Conservation (phyloP, 371 early-diverging fungal species). For the Mucor indicus region DNA sequence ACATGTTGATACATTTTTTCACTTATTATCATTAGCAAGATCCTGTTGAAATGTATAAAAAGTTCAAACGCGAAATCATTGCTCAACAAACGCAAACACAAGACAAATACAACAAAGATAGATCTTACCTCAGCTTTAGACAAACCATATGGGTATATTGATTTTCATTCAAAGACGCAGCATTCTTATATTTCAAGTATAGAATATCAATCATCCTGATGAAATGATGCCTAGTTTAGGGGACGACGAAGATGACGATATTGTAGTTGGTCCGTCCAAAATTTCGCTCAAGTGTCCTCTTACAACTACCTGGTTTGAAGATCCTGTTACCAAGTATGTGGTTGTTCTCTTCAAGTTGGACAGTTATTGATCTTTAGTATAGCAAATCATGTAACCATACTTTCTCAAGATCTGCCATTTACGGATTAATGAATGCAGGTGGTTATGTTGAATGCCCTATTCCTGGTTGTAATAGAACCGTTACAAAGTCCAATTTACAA, state of each 20-base stretch:
- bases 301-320: conserved; percentile 30
- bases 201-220: conserved; percentile 38
- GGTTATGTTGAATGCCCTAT: conserved; percentile 25
- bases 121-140: conserved; percentile 5
- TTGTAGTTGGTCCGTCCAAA: conserved; percentile 31
- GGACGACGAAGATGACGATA: conserved; percentile 28
- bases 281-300: conserved; percentile 40
- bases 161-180: neutral
- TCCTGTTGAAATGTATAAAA: conserved; percentile 1
- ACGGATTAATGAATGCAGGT: conserved; percentile 3
- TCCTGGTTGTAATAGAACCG: conserved; percentile 18
- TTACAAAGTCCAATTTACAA: neutral
- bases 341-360: too few relatives aligned
- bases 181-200: neutral
- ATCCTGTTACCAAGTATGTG: conserved; percentile 35
- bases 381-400: conserved; percentile 37
- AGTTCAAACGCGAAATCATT: neutral
- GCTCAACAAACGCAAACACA: neutral
- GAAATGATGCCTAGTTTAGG: conserved; percentile 27
- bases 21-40: conserved; percentile 9
- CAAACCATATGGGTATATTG: conserved; percentile 23
- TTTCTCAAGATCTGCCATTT: conserved; percentile 29
- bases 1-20: neutral
- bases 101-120: conserved; percentile 3
- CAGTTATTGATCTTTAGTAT: neutral